Evolutionary conservation across 345 rosid species (phyloP), one percentile per base, ranked within the genome.

Genomic region (Corchorus olitorius): DNA sequence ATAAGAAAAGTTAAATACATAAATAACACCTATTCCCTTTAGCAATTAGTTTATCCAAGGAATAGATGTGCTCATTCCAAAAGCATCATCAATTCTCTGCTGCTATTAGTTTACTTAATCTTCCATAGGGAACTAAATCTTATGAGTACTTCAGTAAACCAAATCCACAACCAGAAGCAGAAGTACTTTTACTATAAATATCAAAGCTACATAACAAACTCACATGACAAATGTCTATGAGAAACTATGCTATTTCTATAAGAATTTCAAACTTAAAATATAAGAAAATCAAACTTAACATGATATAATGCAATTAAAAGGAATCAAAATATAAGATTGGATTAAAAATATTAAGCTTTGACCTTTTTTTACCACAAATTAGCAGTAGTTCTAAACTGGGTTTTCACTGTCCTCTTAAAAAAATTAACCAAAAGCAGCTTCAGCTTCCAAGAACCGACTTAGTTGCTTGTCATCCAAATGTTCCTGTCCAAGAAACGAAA

Each of bases 381-480:
- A 7, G 68, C 52, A 39, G 5, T 39, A 77, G 79, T 48, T 73
- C 75, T 82, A 45, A 78, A 81, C 70, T 69, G 77, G 82, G 75
- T 81, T 81, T 75, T 78, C 85, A 16, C 63, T 10, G 49, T 80
- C 85, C 75, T 60, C 73, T 33, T 50, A 59, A 50, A 69, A 69
- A 69, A 69, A 8, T 43, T 72, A 83, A 72, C 79, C 77, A 34
- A 72, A 56, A 37, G 76, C 75, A 37, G 70, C 81, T 75, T 94
- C 93, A 35, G 90, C 84, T 85, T 93, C 91, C 84, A 91, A 59
- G 75, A 92, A 89, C 27, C 91, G 89, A 84, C 91, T 79, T 65
- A 93, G 82, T 78, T 86, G 94, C 78, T 91, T 91, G 75, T 91
- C 93, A 70, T 90, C 91, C 84, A 93, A 80, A 87, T 88, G 86